Evolutionary conservation across 2,329 filamentous ascomycete genomes (phyloP).

Genomic region (Didymella segeticola): DNA sequence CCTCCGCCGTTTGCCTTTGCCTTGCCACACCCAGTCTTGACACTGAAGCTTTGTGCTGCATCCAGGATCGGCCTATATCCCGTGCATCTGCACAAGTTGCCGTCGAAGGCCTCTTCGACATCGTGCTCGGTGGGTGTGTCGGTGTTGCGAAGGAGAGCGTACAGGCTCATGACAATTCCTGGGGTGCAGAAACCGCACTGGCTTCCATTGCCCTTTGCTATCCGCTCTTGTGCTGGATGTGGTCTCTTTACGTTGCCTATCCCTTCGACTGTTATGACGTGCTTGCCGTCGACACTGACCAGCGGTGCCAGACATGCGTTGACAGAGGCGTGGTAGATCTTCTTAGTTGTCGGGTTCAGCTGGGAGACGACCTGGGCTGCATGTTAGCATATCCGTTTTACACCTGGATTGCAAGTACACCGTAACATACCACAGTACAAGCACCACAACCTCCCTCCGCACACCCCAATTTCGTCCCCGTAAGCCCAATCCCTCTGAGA

Average conservation of each 20-base stretch:
- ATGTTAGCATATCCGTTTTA: constrained; percentile 4
- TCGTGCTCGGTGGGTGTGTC: constrained; percentile 78
- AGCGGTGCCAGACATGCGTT: constrained; percentile 95
- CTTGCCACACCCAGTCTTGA: constrained; percentile 63
- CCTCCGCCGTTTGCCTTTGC: constrained; percentile 64
- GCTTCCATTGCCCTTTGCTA: constrained; percentile 89
- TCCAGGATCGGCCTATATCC: constrained; percentile 94
- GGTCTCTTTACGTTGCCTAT: constrained; percentile 88
- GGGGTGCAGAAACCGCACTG: constrained; percentile 97
- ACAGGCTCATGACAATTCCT: constrained; percentile 96
- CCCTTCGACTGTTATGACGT: constrained; percentile 96
- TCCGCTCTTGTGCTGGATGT: constrained; percentile 88
- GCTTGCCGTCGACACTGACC: constrained; percentile 93
- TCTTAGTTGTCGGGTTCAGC: constrained; percentile 87
- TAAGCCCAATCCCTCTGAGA: constrained; percentile 87
- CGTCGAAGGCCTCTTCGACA: constrained; percentile 95
- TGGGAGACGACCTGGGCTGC: constrained; percentile 75
- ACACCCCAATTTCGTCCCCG: constrained; percentile 95
- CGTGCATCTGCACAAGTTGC: constrained; percentile 93
- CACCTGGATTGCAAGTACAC: background rate
- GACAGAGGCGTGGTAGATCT: constrained; percentile 94
- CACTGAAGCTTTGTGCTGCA: constrained; percentile 87
- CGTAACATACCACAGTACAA: constrained; percentile 76
- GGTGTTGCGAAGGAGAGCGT: constrained; percentile 88
- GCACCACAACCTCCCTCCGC: constrained; percentile 96